Percentiles rank a stretch among this genome's conserved stretches.
These are phyloP conservation scores for Thielaviopsis populi DNA, from an alignment of 2,329 filamentous ascomycete species.

Conservation along the genomic window DNA sequence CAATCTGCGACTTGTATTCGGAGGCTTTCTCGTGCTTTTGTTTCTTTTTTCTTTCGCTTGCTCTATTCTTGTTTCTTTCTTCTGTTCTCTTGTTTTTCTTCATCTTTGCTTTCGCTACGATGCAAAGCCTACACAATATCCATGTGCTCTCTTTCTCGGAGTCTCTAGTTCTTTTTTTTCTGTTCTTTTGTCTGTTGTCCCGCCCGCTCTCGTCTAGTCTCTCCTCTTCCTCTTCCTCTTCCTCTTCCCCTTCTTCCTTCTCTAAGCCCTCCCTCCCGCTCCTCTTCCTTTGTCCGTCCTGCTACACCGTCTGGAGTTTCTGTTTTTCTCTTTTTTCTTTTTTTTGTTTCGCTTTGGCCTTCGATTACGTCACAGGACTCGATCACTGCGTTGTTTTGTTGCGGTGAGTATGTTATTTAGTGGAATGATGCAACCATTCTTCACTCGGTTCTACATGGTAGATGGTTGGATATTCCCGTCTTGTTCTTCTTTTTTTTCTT, in stretches of 20 bases:
- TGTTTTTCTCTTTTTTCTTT: no score
- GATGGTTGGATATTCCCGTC: not conserved
- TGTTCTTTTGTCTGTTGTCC: not conserved
- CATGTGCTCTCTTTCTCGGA: not conserved
- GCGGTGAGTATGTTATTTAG: slow-evolving; percentile 1
- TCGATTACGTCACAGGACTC: not conserved
- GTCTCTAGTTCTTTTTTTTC: not conserved
- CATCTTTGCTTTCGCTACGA: not conserved
- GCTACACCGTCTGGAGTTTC: not conserved
- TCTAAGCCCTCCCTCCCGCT: no score
- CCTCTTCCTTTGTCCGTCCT: not conserved
- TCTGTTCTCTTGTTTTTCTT: not conserved
- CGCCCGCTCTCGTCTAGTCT: not conserved
- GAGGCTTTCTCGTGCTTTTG: not conserved
- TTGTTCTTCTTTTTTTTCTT: not conserved
- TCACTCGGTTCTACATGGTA: not conserved
- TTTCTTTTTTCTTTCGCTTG: not conserved
- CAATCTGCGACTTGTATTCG: not conserved
- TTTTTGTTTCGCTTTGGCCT: no score
- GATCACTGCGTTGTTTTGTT: not conserved
- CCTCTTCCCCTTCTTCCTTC: not conserved
- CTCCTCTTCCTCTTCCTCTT: not conserved
- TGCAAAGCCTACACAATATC: no score
- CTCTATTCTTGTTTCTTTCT: not conserved
- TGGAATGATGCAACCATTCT: not conserved